Percentiles rank a stretch among this genome's conserved stretches.
Conservation (phyloP, 495 filamentous ascomycete species). For the Usnea hakonensis region DNA sequence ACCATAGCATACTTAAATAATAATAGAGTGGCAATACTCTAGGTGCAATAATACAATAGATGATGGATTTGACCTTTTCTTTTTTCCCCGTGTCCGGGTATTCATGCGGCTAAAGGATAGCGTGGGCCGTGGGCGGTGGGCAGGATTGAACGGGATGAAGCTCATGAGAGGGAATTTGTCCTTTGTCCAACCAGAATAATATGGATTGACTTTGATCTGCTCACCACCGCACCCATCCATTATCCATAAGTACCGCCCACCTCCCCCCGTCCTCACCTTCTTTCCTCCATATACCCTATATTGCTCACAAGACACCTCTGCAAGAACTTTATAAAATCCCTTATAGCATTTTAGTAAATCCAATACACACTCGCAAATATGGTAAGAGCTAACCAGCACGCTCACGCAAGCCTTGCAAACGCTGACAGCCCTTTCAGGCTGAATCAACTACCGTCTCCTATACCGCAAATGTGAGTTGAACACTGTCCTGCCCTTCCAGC, state of each 20-base stretch:
- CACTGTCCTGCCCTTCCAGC: neutral
- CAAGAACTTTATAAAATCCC: too few species aligned
- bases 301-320: neutral
- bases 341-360: neutral
- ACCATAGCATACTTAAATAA: too few species aligned
- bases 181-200: neutral
- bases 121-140: neutral
- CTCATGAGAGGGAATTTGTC: neutral
- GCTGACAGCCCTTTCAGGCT: conserved; percentile 31
- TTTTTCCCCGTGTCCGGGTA: neutral
- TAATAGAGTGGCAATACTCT: neutral
- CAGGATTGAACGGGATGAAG: neutral
- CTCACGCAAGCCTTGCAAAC: neutral
- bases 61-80: neutral
- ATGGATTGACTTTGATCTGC: conserved; percentile 11
- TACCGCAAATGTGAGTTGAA: conserved; percentile 57
- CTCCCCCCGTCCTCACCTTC: neutral
- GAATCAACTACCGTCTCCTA: conserved; percentile 57
- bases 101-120: neutral
- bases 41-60: neutral
- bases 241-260: conserved; percentile 7
- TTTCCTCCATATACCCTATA: neutral
- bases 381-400: conserved; percentile 15
- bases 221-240: neutral
- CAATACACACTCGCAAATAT: conserved; percentile 15